phyloP scores from a whole-genome alignment of 2,329 filamentous ascomycete genomes.

The Emericellopsis cladophorae region DNA sequence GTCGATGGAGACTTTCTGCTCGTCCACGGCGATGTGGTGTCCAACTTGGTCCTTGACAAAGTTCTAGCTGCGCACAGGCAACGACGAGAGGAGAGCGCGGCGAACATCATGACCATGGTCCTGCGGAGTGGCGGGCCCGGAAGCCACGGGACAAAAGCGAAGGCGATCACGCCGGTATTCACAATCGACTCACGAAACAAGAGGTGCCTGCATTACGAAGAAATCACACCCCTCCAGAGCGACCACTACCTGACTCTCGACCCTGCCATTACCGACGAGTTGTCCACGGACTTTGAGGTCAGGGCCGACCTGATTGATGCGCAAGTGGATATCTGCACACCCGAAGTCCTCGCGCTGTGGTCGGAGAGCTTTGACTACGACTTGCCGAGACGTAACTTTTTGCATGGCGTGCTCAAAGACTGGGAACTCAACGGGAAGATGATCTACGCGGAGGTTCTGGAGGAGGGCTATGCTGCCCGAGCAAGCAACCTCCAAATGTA shows the following conservation, averaged over 20 bases:
- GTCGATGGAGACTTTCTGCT: slow-evolving; percentile 86
- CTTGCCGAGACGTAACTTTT: slow-evolving; percentile 72
- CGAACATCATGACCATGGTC: slow-evolving; percentile 96
- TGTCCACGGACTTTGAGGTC: slow-evolving; percentile 63
- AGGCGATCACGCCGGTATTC: slow-evolving; percentile 69
- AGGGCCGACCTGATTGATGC: slow-evolving; percentile 85
- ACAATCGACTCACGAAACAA: slow-evolving; percentile 70
- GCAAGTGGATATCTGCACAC: slow-evolving; percentile 93
- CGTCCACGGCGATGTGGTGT: slow-evolving; percentile 85
- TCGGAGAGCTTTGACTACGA: slow-evolving; percentile 98
- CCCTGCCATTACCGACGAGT: slow-evolving; percentile 60
- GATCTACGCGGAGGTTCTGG: slow-evolving; percentile 81
- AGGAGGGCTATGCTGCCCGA: slow-evolving; percentile 73
- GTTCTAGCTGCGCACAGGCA: slow-evolving; percentile 69
- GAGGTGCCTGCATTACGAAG: slow-evolving; percentile 87
- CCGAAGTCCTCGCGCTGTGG: slow-evolving; percentile 88
- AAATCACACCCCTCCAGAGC: slow-evolving; percentile 59
- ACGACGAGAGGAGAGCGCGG: slow-evolving; percentile 72
- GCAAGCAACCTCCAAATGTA: slow-evolving; percentile 82
- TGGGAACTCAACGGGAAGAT: slow-evolving; percentile 95
- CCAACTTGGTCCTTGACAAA: slow-evolving; percentile 74
- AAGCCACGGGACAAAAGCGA: slow-evolving; percentile 53
- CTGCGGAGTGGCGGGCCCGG: slow-evolving; percentile 61
- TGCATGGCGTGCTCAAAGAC: slow-evolving; percentile 89
- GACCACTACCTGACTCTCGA: slow-evolving; percentile 62